Evolutionary conservation across 2,329 filamentous ascomycete genomes (phyloP), one percentile per base, ranked within the genome.

Genomic region (Cordyceps cicadae): DNA sequence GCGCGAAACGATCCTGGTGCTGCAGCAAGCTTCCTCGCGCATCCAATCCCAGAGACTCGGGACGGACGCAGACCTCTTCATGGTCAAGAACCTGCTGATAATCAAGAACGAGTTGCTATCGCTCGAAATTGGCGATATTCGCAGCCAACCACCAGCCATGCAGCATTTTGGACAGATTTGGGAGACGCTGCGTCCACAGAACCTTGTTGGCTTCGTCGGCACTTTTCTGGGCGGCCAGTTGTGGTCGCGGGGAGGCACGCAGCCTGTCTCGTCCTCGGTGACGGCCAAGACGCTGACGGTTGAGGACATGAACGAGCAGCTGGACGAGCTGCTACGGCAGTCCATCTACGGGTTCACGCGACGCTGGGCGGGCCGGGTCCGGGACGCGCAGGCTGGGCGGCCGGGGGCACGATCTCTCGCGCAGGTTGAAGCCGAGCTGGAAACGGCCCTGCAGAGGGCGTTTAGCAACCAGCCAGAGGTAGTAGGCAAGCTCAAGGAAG

Each of bases 61-160:
- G 24, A 70, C 87, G 7, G 92, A 97, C 70, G 84, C 89, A 0
- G 89, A 96, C 66, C 81, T 99, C 5, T 99, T 99, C 74, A 87
- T 97, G 69, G 87, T 99, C 67, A 94, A 93, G 67, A 96, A 99
- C 71, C 82, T 99, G 2, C 87, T 99, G 54, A 87, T 97, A 54
- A 83, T 99, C 56, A 97, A 97, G 74, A 95, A 97, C 70, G 90
- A 97, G 71, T 89, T 99, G 56, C 87, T 99, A 29, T 92, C 92
- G 11, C 92, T 99, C 63, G 94, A 99, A 75, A 97, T 99, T 66
- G 92, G 84, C 56, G 84, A 87, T 65, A 80, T 85, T 17, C 77
- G 83, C 62, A 81, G 80, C 60, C 77, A 81, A 50, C 63, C 70
- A 14, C 62, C 66, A 29, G 71, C 73, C 5, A 80, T 84, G 76